Evolutionary conservation across 2,329 filamentous ascomycete genomes (phyloP).

Genomic region (Fusarium sp.): DNA sequence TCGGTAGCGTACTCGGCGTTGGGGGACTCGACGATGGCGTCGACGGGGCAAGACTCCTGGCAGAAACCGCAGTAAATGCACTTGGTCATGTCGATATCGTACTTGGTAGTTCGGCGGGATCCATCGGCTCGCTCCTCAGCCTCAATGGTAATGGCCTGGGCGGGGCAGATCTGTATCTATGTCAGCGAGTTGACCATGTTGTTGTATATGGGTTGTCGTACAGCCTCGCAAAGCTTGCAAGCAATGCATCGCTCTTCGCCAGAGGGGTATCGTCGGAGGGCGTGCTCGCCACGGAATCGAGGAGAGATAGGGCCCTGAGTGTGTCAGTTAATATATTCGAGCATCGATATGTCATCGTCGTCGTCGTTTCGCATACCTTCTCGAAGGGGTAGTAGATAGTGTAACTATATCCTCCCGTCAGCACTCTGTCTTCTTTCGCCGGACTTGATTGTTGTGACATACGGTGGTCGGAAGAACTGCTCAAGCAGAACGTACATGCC

Average conservation of each 20-base stretch:
- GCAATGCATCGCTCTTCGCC: slow-evolving; percentile 99
- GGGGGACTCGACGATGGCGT: slow-evolving; percentile 80
- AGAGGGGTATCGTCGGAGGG: slow-evolving; percentile 93
- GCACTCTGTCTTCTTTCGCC: neutral
- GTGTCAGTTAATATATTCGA: slow-evolving; percentile 36
- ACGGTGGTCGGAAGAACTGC: slow-evolving; percentile 98
- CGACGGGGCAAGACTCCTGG: slow-evolving; percentile 98
- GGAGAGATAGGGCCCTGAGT: slow-evolving; percentile 88
- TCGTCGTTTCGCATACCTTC: slow-evolving; percentile 68
- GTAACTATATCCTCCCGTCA: slow-evolving; percentile 70
- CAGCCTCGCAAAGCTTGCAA: slow-evolving; percentile 98
- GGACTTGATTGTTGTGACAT: slow-evolving; percentile 59
- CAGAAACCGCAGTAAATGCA: slow-evolving; percentile 99
- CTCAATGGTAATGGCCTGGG: slow-evolving; percentile 98
- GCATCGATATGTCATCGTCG: neutral
- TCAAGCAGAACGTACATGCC: slow-evolving; percentile 98
- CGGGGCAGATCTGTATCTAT: slow-evolving; percentile 80
- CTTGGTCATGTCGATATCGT: slow-evolving; percentile 99
- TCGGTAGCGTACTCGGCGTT: slow-evolving; percentile 73
- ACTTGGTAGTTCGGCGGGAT: slow-evolving; percentile 92
- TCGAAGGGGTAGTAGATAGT: slow-evolving; percentile 99
- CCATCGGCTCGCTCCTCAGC: slow-evolving; percentile 98
- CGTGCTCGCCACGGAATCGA: slow-evolving; percentile 97
- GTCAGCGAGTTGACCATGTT: slow-evolving; percentile 18
- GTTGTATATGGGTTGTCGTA: slow-evolving; percentile 48